phyloP scores from a whole-genome alignment of 2,329 filamentous ascomycete genomes.

The Hyphodiscus sp. region DNA sequence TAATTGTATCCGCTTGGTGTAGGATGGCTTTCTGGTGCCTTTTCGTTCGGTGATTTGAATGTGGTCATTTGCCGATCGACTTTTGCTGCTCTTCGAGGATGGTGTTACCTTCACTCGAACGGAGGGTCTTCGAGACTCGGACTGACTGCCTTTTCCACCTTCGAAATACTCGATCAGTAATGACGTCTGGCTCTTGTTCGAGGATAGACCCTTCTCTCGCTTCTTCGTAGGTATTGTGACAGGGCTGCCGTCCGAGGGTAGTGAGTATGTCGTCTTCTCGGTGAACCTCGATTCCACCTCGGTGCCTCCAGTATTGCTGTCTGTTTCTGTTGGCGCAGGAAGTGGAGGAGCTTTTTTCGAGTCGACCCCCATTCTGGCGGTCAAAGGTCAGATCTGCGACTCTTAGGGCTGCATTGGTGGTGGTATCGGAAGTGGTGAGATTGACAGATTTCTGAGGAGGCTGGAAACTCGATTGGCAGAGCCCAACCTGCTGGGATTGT shows the following conservation, averaged over 20 bases:
- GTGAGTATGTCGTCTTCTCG: slow-evolving; percentile 65
- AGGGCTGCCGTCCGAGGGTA: slow-evolving; percentile 82
- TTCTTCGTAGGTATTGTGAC: slow-evolving; percentile 83
- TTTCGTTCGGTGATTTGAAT: slow-evolving; percentile 82
- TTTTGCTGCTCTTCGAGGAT: slow-evolving; percentile 42
- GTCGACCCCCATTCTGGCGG: slow-evolving; percentile 29
- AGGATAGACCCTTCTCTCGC: slow-evolving; percentile 43
- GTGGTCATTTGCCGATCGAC: slow-evolving; percentile 55
- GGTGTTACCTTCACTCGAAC: slow-evolving; percentile 68
- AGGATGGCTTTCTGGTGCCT: slow-evolving; percentile 64
- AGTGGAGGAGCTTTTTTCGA: slow-evolving; percentile 53
- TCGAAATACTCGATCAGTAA: slow-evolving; percentile 74
- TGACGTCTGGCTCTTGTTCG: slow-evolving; percentile 60
- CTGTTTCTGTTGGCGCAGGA: slow-evolving; percentile 71
- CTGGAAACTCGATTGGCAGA: not conserved
- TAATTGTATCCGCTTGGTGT: slow-evolving; percentile 62
- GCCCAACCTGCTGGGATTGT: not conserved
- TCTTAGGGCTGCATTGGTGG: slow-evolving; percentile 21
- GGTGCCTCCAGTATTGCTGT: slow-evolving; percentile 48
- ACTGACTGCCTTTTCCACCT: slow-evolving; percentile 49
- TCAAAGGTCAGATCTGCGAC: slow-evolving; percentile 13
- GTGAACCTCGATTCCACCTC: slow-evolving; percentile 61
- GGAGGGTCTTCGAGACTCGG: slow-evolving; percentile 54
- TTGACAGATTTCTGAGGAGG: slow-evolving; percentile 6
- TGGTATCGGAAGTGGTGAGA: slow-evolving; percentile 1